These are phyloP conservation scores for Fomitiporia mediterranea DNA, from an alignment of 1,284 basidiomycete genomes.

Conservation along the genomic window DNA sequence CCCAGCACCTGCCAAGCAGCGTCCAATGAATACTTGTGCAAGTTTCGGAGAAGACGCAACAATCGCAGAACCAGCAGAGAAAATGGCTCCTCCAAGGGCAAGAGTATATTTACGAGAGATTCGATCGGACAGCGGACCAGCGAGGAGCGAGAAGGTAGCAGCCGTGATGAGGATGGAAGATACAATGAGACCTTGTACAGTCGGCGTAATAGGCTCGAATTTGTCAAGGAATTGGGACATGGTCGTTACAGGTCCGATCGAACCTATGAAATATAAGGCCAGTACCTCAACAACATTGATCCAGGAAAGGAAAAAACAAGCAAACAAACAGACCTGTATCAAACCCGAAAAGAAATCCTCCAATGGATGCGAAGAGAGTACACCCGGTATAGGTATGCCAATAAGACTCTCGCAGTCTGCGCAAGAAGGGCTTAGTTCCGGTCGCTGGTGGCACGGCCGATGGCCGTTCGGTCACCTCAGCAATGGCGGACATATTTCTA, in stretches of 20 bases:
- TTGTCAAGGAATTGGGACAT: slow-evolving; percentile 40
- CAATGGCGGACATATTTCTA: not conserved
- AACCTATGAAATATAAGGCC: slow-evolving; percentile 27
- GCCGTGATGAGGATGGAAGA: slow-evolving; percentile 45
- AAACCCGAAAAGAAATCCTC: slow-evolving; percentile 37
- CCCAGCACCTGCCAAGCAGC: slow-evolving; percentile 44
- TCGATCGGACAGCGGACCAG: slow-evolving; percentile 43
- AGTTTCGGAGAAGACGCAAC: slow-evolving; percentile 31
- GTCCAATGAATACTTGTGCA: slow-evolving; percentile 39
- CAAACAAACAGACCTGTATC: slow-evolving; percentile 36
- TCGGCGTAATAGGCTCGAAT: slow-evolving; percentile 33
- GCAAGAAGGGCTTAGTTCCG: not conserved
- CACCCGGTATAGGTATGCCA: slow-evolving; percentile 21
- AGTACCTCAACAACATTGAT: no score
- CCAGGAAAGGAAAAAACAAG: no score
- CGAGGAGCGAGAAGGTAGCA: slow-evolving; percentile 38
- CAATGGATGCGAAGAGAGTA: slow-evolving; percentile 32
- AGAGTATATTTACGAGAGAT: slow-evolving; percentile 47
- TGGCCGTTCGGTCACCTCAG: not conserved
- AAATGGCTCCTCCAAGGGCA: slow-evolving; percentile 37
- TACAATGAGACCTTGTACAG: slow-evolving; percentile 40
- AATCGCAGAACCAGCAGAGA: slow-evolving; percentile 36
- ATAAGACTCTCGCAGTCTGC: not conserved
- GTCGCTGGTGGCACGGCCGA: not conserved
- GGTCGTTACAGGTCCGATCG: slow-evolving; percentile 42